Conservation (phyloP, 164 flowering plant genomes). For the Paratinospora sagittata region DNA sequence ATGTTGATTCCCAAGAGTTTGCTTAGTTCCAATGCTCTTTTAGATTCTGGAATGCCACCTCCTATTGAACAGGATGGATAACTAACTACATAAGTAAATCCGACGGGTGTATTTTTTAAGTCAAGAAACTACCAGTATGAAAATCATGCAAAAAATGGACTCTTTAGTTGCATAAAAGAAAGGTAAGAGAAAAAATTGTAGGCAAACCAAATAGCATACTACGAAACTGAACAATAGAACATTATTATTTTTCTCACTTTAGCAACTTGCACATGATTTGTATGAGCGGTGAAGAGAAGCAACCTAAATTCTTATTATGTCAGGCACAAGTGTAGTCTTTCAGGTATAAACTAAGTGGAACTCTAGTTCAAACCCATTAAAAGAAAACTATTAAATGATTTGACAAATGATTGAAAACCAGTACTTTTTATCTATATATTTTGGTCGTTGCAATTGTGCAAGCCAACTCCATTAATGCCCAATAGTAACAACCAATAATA, state of each 20-base stretch:
- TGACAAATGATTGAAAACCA: too few species aligned
- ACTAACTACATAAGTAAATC: background rate
- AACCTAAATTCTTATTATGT: too few species aligned
- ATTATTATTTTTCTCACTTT: background rate
- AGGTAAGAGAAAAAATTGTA: background rate
- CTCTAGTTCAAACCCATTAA: too few species aligned
- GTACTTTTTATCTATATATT: too few species aligned
- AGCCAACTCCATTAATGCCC: too few species aligned
- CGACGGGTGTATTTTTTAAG: background rate
- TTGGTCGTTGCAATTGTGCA: too few species aligned
- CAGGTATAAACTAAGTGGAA: too few species aligned
- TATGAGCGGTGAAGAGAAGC: too few species aligned
- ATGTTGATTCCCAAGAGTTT: conserved; percentile 52
- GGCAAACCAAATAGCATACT: background rate
- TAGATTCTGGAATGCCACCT: conserved; percentile 79
- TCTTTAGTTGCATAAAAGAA: background rate
- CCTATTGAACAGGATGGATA: conserved; percentile 31
- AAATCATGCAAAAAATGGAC: background rate
- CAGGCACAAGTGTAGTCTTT: too few species aligned
- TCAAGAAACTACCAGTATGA: background rate
- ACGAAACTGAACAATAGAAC: background rate
- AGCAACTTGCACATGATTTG: background rate
- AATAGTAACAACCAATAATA: too few species aligned
- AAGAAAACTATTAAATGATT: too few species aligned
- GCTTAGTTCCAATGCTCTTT: conserved; percentile 61